Evolutionary conservation across 208 protist species (phyloP).

Genomic region (Acanthamoeba comandoni): DNA sequence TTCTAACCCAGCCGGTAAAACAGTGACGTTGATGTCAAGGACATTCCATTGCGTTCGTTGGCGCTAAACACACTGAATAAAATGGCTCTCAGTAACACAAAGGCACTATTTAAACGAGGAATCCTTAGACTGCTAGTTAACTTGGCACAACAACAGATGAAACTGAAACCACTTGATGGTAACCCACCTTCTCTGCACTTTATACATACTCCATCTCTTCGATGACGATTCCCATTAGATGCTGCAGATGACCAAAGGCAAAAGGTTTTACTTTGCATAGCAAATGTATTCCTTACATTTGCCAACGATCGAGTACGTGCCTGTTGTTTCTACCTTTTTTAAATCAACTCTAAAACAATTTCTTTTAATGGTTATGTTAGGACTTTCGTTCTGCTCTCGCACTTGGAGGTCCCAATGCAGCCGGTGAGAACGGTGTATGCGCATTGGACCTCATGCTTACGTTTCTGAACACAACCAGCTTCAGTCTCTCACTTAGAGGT

Average conservation of each 20-base stretch:
- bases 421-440: conserved; percentile 22
- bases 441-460: conserved; percentile 59
- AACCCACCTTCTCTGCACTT: background rate
- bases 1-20: no score
- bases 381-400: conserved; percentile 14
- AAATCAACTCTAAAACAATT: background rate
- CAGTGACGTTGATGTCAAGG: background rate
- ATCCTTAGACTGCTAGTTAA: conserved; percentile 12
- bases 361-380: background rate
- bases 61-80: conserved; percentile 73
- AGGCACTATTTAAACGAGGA: conserved; percentile 29
- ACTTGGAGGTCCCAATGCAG: background rate
- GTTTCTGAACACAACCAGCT: conserved; percentile 27
- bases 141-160: conserved; percentile 30
- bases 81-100: conserved; percentile 61
- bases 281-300: conserved; percentile 68
- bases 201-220: background rate
- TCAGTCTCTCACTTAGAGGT: conserved; percentile 50
- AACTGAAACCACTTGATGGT: background rate
- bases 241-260: conserved; percentile 21
- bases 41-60: background rate
- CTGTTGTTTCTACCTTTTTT: background rate
- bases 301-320: conserved; percentile 57
- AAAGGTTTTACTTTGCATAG: conserved; percentile 60
- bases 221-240: background rate